Percentiles rank a stretch among this genome's conserved stretches.
Evolutionary conservation across 2,329 filamentous ascomycete genomes (phyloP).

Genomic region (Parasarocladium wereldwijsianum): DNA sequence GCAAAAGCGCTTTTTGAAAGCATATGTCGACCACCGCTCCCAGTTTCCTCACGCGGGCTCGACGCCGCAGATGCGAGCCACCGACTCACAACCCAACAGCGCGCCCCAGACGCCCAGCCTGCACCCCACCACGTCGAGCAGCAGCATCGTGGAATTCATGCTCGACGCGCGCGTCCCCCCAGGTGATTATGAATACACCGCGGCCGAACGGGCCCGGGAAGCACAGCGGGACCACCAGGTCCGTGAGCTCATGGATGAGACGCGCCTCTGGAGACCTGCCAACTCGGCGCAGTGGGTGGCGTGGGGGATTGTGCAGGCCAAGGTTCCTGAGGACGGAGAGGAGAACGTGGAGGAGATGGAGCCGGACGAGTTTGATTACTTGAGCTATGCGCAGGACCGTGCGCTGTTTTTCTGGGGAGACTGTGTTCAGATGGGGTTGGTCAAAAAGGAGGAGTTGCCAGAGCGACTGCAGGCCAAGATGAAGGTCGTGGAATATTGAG

Average conservation of each 20-base stretch:
- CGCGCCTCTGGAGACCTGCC: constrained; percentile 70
- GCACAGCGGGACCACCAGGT: constrained; percentile 53
- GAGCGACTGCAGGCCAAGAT: constrained; percentile 45
- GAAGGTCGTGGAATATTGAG: constrained; percentile 54
- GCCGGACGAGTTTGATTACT: constrained; percentile 79
- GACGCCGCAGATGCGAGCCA: constrained; percentile 32
- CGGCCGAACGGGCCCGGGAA: constrained; percentile 42
- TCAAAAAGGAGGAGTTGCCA: constrained; percentile 63
- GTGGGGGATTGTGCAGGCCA: constrained; percentile 94
- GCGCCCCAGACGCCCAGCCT: constrained; percentile 17
- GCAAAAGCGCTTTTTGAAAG: constrained; percentile 70
- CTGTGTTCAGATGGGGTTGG: constrained; percentile 60
- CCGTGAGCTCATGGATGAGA: constrained; percentile 59
- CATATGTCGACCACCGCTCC: constrained; percentile 74
- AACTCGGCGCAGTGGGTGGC: constrained; percentile 87
- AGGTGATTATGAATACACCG: constrained; percentile 31
- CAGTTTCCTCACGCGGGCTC: constrained; percentile 40
- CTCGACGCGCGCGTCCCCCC: constrained; percentile 56
- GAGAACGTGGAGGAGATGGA: constrained; percentile 33
- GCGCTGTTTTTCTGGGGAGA: constrained; percentile 94
- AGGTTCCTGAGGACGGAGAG: constrained; percentile 42
- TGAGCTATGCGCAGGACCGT: constrained; percentile 79
- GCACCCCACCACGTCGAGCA: constrained; percentile 23
- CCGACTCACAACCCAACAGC: constrained; percentile 21
- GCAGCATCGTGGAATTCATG: constrained; percentile 57